Percentiles rank a stretch among this genome's conserved stretches.
These are phyloP conservation scores for Blastocystis sp. DNA, from an alignment of 352 stramenopile genomes.

Conservation along the genomic window DNA sequence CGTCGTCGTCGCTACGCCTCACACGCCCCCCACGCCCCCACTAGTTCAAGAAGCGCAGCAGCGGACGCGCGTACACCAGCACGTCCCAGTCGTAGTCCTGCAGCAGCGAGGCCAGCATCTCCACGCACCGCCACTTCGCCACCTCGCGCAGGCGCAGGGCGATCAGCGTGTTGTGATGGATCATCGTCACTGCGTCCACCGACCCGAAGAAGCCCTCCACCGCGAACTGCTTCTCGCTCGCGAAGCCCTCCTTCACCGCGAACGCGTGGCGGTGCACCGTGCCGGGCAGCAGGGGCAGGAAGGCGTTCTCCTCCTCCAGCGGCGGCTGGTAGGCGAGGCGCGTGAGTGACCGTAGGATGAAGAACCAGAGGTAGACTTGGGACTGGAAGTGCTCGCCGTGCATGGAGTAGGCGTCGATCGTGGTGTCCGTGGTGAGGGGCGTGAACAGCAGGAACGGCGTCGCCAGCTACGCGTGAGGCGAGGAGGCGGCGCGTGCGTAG, in stretches of 20 bases:
- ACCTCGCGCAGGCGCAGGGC: not conserved
- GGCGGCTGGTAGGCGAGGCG: constrained; percentile 40
- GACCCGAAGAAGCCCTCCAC: constrained; percentile 15
- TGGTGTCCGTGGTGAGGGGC: constrained; percentile 1
- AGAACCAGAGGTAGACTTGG: constrained; percentile 56
- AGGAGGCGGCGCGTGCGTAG: not conserved
- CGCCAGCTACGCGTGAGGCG: constrained; percentile 9
- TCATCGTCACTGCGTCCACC: constrained; percentile 2
- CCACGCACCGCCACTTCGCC: not conserved
- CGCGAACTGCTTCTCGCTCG: constrained; percentile 22
- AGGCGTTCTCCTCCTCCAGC: constrained; percentile 7
- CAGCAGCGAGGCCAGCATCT: constrained; percentile 24
- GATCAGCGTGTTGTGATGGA: constrained; percentile 24
- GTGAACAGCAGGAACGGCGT: constrained; percentile 43
- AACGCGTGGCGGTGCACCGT: constrained; percentile 14
- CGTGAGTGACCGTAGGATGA: constrained; percentile 32
- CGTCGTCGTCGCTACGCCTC: constrained; percentile 35
- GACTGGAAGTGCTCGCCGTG: constrained; percentile 1
- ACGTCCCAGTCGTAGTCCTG: constrained; percentile 51
- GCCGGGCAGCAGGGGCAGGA: constrained; percentile 4
- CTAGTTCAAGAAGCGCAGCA: constrained; percentile 41
- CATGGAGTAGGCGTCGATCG: constrained; percentile 44
- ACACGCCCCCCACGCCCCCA: not conserved
- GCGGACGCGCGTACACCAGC: not conserved
- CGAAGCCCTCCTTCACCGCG: not conserved